Evolutionary conservation across 495 filamentous ascomycete genomes (phyloP), one percentile per base, ranked within the genome.

Genomic region (Tuber borchii): DNA sequence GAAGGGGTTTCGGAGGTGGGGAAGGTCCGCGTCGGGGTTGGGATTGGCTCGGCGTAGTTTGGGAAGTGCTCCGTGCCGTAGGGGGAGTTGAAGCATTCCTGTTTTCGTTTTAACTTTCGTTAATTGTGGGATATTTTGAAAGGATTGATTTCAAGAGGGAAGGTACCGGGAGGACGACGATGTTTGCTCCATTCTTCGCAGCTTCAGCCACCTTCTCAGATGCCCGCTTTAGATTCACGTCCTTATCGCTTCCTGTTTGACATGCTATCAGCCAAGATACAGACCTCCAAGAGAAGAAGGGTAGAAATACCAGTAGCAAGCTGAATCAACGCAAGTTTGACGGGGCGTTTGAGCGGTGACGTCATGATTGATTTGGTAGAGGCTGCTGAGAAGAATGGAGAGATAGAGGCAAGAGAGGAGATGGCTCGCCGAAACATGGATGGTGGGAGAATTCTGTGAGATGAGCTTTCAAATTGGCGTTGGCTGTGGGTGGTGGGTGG

Each of bases 81-180:
- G n/a, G 94, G 94, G 19, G 91, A 94, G 87, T 97, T 97, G 90
- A 97, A 97, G 88, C 94, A 97, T 86, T 97, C 94, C 77, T 78
- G 31, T 43, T 65, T 65, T 65, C 0, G 26, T 89, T 89, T 40
- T 90, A 85, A 34, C 89, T 84, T 45, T 2, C 7, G 48, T 74
- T 46, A 74, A 48, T 31, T 69, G 48, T 65, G 45, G 70, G 48
- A 71, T 20, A 61, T 70, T 16, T 17, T 26, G 70, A 22, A 45
- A 56, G 20, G 69, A 73, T 22, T 44, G 43, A 16, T 69, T 65
- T 6, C 70, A 40, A 34, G 4, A 2, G 16, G 72, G 22, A 22
- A 19, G 26, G 37, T 65, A 78, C 77, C 40, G 89, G 89, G 31
- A 90, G 84, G 45, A 90, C 91, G 74, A 93, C 86, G 75, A 94